Percentiles rank a stretch among this genome's conserved stretches.
These are phyloP conservation scores for Ganoderma resinaceum DNA, from an alignment of 1,284 basidiomycete species.

Conservation along the genomic window DNA sequence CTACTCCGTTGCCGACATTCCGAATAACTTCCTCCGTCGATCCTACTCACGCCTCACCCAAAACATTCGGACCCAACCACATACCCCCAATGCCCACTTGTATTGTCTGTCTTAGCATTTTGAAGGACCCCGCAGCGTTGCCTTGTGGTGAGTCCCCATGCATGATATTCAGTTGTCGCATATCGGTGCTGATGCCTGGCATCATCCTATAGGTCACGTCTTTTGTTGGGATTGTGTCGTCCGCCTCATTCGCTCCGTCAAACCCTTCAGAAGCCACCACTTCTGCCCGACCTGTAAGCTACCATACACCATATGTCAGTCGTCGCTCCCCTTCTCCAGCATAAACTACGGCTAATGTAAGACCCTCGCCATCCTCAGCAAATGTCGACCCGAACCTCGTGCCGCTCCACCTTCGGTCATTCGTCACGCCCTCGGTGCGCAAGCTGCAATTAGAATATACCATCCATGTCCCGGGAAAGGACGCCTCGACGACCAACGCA, in stretches of 20 bases:
- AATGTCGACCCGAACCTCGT: conserved; percentile 52
- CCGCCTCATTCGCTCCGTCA: conserved; percentile 52
- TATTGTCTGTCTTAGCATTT: conserved; percentile 58
- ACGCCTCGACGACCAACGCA: conserved; percentile 26
- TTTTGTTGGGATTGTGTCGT: conserved; percentile 63
- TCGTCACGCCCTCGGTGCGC: conserved; percentile 58
- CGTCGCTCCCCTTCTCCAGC: conserved; percentile 8
- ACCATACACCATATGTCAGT: conserved; percentile 53
- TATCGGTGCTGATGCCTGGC: background rate
- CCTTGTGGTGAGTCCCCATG: conserved; percentile 57
- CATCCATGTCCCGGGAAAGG: conserved; percentile 26
- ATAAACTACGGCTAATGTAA: background rate
- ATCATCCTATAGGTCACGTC: conserved; percentile 55
- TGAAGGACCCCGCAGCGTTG: conserved; percentile 60
- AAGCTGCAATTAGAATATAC: conserved; percentile 52
- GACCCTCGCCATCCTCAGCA: conserved; percentile 40
- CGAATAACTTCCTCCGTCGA: background rate
- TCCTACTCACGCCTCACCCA: conserved; percentile 5
- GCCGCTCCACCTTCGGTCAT: conserved; percentile 55
- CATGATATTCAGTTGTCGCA: conserved; percentile 5
- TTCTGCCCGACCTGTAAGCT: conserved; percentile 60
- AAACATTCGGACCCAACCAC: background rate
- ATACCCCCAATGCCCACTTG: conserved; percentile 49
- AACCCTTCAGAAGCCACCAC: conserved; percentile 53
- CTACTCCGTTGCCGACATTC: conserved; percentile 10